Evolutionary conservation across 768 basidiomycete species (phyloP), one percentile per base, ranked within the genome.

Genomic region (Rhodosporidiobolus sp.): DNA sequence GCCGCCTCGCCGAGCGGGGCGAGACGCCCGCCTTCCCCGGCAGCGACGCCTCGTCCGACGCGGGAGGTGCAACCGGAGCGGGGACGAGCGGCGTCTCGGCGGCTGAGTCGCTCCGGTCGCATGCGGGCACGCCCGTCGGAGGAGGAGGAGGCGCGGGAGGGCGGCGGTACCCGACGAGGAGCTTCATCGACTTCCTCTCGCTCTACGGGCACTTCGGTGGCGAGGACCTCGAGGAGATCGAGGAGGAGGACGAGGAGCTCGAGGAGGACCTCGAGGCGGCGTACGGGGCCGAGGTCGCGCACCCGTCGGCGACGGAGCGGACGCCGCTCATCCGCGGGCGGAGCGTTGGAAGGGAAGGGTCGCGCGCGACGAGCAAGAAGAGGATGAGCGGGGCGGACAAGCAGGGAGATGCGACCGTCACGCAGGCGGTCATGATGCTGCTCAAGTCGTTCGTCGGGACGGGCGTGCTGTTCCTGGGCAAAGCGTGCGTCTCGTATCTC

Each of bases 131-230:
- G n/a, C n/a, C n/a, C n/a, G n/a, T n/a, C n/a, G n/a, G n/a, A n/a
- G n/a, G n/a, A n/a, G n/a, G n/a, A n/a, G n/a, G n/a, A n/a, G n/a
- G n/a, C 2, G 46, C 53, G 20, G 43, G 57, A 26, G 59, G 50
- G 22, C 48, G 52, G 4, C 50, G 50, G 19, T 43, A 43, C 38
- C 60, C 67, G 12, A 69, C 71, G 7, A 46, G 67, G 54, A 72
- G 67, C 28, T 78, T 78, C 45, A 68, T 77, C 60, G 77, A 77
- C 78, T 99, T 99, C 81, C 82, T 99, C 56, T 90, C 90, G 78
- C 84, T 98, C 34, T 99, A 92, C 78, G 96, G 96, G 8, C 95
- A 98, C 81, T 97, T 96, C 79, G 95, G 94, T 79, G 83, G 94
- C 84, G 43, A 63, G 91, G 91, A 93, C 75, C 84, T 94, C 4